These are phyloP conservation scores for Colletotrichum musae DNA, from an alignment of 2,329 filamentous ascomycete species.

Conservation along the genomic window DNA sequence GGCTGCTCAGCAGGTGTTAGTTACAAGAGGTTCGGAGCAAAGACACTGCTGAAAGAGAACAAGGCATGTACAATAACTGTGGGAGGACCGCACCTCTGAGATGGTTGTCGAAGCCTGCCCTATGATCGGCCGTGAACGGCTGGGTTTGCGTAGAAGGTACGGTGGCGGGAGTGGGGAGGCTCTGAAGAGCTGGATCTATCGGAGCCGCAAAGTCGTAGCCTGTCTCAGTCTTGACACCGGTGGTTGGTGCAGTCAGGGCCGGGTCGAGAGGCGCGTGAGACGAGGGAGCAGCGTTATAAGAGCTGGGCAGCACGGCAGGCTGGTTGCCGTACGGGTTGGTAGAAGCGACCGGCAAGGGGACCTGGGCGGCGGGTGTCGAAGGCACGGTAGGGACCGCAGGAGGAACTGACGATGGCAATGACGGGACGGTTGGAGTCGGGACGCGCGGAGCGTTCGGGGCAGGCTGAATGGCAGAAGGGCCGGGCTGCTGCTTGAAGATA, in stretches of 20 bases:
- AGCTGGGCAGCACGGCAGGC: slow-evolving; percentile 59
- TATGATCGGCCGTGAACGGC: slow-evolving; percentile 45
- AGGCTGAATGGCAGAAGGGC: slow-evolving; percentile 80
- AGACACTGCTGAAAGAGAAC: slow-evolving; percentile 49
- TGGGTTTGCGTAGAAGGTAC: slow-evolving; percentile 50
- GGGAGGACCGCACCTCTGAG: slow-evolving; percentile 65
- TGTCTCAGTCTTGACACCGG: slow-evolving; percentile 54
- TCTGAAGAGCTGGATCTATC: slow-evolving; percentile 78
- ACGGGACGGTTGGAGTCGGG: slow-evolving; percentile 51
- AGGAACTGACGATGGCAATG: slow-evolving; percentile 52
- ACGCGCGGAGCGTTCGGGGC: slow-evolving; percentile 67
- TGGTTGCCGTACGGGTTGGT: slow-evolving; percentile 62
- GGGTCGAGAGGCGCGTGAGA: slow-evolving; percentile 45
- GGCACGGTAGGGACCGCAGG: slow-evolving; percentile 41
- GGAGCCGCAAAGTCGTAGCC: slow-evolving; percentile 71
- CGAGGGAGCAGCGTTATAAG: slow-evolving; percentile 51
- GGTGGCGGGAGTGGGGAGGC: slow-evolving; percentile 46
- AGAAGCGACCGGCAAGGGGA: slow-evolving; percentile 44
- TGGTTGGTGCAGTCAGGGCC: slow-evolving; percentile 47
- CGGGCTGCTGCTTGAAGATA: slow-evolving; percentile 83
- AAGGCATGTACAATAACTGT: slow-evolving; percentile 41
- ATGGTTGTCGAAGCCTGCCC: slow-evolving; percentile 51
- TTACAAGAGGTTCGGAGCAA: slow-evolving; percentile 49
- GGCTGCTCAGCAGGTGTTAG: slow-evolving; percentile 65
- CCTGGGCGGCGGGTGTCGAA: slow-evolving; percentile 44